phyloP scores from a whole-genome alignment of 164 flowering plant species.

The Sedum album region DNA sequence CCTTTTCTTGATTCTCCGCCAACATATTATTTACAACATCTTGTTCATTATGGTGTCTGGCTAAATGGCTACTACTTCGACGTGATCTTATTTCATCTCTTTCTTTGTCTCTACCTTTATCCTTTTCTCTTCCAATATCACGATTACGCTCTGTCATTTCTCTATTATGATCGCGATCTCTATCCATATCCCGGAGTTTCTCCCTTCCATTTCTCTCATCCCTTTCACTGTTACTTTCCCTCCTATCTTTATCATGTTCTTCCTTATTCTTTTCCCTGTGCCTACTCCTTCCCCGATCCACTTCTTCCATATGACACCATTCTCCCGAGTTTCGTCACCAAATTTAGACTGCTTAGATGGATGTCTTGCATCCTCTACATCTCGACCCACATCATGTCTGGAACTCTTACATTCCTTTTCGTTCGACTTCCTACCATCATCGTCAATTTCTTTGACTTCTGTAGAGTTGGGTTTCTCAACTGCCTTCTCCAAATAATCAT shows the following conservation, averaged over 20 bases:
- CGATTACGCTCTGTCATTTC: constrained; percentile 27
- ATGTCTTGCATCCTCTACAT: constrained; percentile 27
- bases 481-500: constrained; percentile 13
- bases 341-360: constrained; percentile 35
- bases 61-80: constrained; percentile 59
- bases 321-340: constrained; percentile 35
- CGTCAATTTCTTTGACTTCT: too few species aligned
- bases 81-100: constrained; percentile 23
- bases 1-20: constrained; percentile 5
- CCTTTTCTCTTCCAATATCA: constrained; percentile 41
- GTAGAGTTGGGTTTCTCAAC: constrained; percentile 1
- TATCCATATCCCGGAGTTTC: constrained; percentile 19
- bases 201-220: constrained; percentile 14
- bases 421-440: too few species aligned
- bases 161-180: constrained; percentile 22
- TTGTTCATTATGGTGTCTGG: constrained; percentile 51
- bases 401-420: too few species aligned
- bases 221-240: constrained; percentile 26
- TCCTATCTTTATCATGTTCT: constrained; percentile 32
- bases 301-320: constrained; percentile 36
- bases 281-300: constrained; percentile 44
- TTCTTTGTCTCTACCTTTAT: constrained; percentile 19
- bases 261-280: constrained; percentile 35
- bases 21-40: constrained; percentile 38
- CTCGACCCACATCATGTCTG: constrained; percentile 26